These are phyloP conservation scores for Solanum hybrid DNA, from an alignment of 305 asterid genomes.

Conservation along the genomic window DNA sequence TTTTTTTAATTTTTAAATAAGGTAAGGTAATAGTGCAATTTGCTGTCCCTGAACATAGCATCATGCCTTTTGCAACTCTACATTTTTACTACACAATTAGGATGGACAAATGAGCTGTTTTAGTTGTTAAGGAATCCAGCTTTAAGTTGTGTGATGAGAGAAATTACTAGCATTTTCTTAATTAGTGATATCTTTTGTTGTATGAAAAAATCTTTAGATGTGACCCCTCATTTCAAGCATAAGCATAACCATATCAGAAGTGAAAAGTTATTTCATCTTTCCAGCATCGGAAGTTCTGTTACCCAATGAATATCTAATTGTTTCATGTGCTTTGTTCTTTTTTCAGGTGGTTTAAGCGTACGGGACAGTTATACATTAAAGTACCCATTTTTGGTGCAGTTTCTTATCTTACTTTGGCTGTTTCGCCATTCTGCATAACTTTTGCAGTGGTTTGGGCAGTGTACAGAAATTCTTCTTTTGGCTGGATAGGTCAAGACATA, in stretches of 20 bases:
- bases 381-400: conserved; percentile 60
- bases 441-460: conserved; percentile 72
- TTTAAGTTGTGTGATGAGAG: neutral
- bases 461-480: conserved; percentile 40
- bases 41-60: neutral
- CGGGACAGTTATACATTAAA: conserved; percentile 47
- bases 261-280: neutral
- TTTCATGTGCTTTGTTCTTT: neutral
- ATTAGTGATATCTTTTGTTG: neutral
- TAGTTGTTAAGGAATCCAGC: neutral
- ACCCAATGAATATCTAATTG: neutral
- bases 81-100: neutral
- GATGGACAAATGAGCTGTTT: neutral
- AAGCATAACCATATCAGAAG: neutral
- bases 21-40: neutral
- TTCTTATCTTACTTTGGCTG: conserved; percentile 61
- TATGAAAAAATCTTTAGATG: neutral
- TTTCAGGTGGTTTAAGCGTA: conserved; percentile 64
- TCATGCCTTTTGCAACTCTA: neutral
- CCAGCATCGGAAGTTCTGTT: neutral
- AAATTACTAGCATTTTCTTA: neutral
- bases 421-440: conserved; percentile 66
- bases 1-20: neutral
- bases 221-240: neutral
- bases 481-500: conserved; percentile 85